A percentile compares a stretch with the other conserved stretches of the same genome.
These are phyloP conservation scores for Claviceps africana DNA, from an alignment of 2,329 filamentous ascomycete species.

Conservation along the genomic window DNA sequence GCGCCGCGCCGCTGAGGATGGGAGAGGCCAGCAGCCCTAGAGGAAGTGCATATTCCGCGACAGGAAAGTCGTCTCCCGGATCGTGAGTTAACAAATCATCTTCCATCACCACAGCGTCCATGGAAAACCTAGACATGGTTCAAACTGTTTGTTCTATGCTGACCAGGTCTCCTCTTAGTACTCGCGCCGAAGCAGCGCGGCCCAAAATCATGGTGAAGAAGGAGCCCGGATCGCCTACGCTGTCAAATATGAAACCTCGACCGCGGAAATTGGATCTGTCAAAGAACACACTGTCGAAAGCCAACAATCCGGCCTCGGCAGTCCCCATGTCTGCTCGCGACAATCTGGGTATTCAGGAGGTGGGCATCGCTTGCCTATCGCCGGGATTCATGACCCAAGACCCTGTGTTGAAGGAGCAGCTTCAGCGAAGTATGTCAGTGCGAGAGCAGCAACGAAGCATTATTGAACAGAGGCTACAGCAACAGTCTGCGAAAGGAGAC, in stretches of 20 bases:
- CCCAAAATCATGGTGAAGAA: conserved; percentile 94
- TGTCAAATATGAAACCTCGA: conserved; percentile 58
- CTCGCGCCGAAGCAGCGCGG: conserved; percentile 30
- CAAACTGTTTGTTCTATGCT: conserved; percentile 3
- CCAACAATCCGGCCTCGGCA: conserved; percentile 43
- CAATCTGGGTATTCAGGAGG: conserved; percentile 72
- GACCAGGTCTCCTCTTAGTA: conserved; percentile 11
- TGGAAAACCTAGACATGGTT: not conserved
- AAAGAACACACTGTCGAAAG: conserved; percentile 39
- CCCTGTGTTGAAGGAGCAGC: conserved; percentile 88
- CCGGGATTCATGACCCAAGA: conserved; percentile 94
- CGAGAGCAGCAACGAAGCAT: conserved; percentile 88
- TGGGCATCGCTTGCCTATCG: conserved; percentile 85
- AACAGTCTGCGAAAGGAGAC: conserved; percentile 69
- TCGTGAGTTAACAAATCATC: conserved; percentile 32
- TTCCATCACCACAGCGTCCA: not conserved
- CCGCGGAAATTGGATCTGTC: conserved; percentile 56
- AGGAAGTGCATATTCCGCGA: conserved; percentile 19
- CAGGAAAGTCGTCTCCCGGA: conserved; percentile 43
- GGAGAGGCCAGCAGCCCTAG: conserved; percentile 42
- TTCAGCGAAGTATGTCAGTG: conserved; percentile 87
- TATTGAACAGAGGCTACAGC: conserved; percentile 82
- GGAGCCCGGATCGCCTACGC: conserved; percentile 77
- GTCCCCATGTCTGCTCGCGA: conserved; percentile 71
- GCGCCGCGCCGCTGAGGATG: conserved; percentile 31